Base-by-base conservation (phyloP, 2,329 filamentous ascomycete genomes). In the Ramichloridium luteum region DNA sequence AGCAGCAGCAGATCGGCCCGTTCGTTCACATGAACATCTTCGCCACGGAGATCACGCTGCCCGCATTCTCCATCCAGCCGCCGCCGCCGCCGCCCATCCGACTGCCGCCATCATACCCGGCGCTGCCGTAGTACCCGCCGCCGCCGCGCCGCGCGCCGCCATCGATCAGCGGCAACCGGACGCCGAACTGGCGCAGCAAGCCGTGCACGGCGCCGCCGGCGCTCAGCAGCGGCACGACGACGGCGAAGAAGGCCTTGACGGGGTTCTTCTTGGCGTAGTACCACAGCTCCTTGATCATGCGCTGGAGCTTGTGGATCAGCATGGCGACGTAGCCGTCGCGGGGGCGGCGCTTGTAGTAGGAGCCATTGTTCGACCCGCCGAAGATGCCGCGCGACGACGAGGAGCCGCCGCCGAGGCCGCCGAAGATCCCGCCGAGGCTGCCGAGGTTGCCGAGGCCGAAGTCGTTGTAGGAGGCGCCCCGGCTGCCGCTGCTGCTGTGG, bases 151-250 rank as follows among this genome's bases (percentile, higher is more conserved):
- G 50, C 3, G 50, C 30, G 18, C 8, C 44, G 33, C 36, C 49
- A 38, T 36, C 50, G 53, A 46, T 47, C 37, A 85, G 51, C 9
- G 86, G 86, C 41, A 93, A 57, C 40, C 77, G 69, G 38, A 96
- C 65, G 13, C 86, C 86, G 56, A 94, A 80, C 51, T 77, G 74
- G 22, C 73, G 72, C 27, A 93, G 69, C 27, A 94, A 64, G 28
- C 79, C 81, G 6, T 77, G 77, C 44, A 94, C 60, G 16, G 82
- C 79, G 17, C 88, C 88, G 31, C 83, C 83, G 6, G 54, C 54
- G 1, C 79, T 85, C 48, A 94, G 64, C 36, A 96, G 68, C 6
- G 88, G 88, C 70, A 94, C 74, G 48, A 94, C 70, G 40, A 93
- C 40, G 85, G 71, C 65, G 63, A 94, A 80, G 63, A 94, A 81